Conservation (phyloP, 2,329 filamentous ascomycete species). For the Aspergillus terreus region DNA sequence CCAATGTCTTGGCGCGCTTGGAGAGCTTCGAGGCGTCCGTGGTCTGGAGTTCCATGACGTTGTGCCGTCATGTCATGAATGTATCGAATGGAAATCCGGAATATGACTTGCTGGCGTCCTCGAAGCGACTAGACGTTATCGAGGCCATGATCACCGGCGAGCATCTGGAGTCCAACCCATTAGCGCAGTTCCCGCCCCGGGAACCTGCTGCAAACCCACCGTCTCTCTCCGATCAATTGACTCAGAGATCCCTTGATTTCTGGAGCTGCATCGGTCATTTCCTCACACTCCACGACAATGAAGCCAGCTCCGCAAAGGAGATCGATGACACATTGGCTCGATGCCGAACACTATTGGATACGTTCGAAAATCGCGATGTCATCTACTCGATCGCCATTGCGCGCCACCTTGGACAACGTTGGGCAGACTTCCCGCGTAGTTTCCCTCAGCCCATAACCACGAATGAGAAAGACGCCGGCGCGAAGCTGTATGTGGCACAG, state of each 20-base stretch:
- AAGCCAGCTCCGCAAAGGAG: constrained; percentile 49
- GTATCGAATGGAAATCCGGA: constrained; percentile 33
- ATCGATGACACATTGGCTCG: constrained; percentile 64
- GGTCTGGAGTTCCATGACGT: constrained; percentile 56
- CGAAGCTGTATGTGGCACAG: constrained; percentile 65
- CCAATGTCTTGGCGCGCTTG: constrained; percentile 34
- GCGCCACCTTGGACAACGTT: constrained; percentile 67
- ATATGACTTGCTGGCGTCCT: constrained; percentile 61
- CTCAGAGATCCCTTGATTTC: constrained; percentile 68
- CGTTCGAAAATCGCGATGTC: constrained; percentile 82
- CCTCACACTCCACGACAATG: constrained; percentile 61
- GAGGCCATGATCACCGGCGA: constrained; percentile 73
- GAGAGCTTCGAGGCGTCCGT: constrained; percentile 57
- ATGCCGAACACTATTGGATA: constrained; percentile 69
- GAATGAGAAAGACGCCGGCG: constrained; percentile 64
- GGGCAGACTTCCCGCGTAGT: constrained; percentile 56
- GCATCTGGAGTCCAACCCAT: constrained; percentile 53
- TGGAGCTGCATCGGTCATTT: constrained; percentile 77
- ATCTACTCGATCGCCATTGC: constrained; percentile 84
- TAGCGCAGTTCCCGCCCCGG: constrained; percentile 41
- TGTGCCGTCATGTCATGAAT: constrained; percentile 46
- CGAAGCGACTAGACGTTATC: constrained; percentile 69
- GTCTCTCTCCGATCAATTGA: constrained; percentile 48
- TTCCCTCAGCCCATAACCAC: constrained; percentile 55
- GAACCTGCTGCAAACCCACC: constrained; percentile 34